Conservation (phyloP, 371 early-diverging fungal genomes). For the Syncephalastrum racemosum region DNA sequence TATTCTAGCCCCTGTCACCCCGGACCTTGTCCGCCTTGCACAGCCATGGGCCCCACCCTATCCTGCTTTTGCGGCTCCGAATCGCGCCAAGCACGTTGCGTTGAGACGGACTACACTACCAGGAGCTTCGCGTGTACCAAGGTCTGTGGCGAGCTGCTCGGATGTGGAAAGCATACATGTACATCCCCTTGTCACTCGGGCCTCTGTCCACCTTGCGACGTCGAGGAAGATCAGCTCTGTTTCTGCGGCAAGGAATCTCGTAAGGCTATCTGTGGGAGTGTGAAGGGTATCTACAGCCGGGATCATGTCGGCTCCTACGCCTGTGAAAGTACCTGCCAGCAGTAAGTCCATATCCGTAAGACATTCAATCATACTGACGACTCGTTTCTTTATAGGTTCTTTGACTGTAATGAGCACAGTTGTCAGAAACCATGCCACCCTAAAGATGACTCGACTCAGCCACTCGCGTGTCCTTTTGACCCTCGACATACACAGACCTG, state of each 20-base stretch:
- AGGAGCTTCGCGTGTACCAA: conserved; percentile 66
- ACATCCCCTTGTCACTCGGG: conserved; percentile 67
- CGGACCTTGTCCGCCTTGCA: conserved; percentile 93
- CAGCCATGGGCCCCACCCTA: conserved; percentile 69
- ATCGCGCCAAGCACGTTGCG: conserved; percentile 63
- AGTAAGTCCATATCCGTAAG: conserved; percentile 38
- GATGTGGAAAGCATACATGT: conserved; percentile 74
- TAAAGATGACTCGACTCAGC: conserved; percentile 32
- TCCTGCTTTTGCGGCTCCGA: conserved; percentile 83
- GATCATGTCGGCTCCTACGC: conserved; percentile 57
- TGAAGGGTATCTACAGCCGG: conserved; percentile 32
- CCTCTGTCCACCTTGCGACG: conserved; percentile 65
- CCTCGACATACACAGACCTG: conserved; percentile 66
- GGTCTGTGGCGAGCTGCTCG: conserved; percentile 67
- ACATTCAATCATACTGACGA: conserved; percentile 7
- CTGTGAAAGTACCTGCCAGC: conserved; percentile 61
- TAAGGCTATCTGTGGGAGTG: conserved; percentile 60
- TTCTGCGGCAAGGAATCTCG: conserved; percentile 71
- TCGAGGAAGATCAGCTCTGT: conserved; percentile 59
- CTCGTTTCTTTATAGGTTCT: conserved; percentile 30
- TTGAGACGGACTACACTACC: conserved; percentile 63
- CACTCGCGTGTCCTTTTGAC: conserved; percentile 69
- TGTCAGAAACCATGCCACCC: conserved; percentile 81
- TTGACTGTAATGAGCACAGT: conserved; percentile 74
- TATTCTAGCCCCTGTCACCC: conserved; percentile 80